A percentile compares a stretch with the other conserved stretches of the same genome.
Evolutionary conservation across 2,329 filamentous ascomycete genomes (phyloP).

Genomic region (Aureobasidium sp.): DNA sequence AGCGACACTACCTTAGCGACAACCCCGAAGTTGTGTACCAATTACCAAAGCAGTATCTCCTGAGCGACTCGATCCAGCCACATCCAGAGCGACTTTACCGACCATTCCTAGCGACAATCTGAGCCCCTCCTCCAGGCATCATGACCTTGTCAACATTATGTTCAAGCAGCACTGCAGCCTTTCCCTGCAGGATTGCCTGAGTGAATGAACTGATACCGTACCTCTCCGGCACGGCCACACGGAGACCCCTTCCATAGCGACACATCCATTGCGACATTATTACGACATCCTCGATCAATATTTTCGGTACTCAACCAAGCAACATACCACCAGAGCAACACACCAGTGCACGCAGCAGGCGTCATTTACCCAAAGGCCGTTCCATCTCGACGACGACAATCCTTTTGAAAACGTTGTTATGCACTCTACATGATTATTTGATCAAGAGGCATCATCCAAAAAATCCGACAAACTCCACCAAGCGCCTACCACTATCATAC

Average conservation of each 20-base stretch:
- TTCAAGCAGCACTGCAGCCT: not conserved
- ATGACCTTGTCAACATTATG: not conserved
- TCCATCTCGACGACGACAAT: not conserved
- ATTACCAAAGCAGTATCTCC: slow-evolving; percentile 11
- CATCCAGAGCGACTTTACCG: not conserved
- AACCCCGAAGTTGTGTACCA: not conserved
- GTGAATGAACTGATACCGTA: not conserved
- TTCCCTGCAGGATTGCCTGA: not conserved
- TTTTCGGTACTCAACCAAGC: not conserved
- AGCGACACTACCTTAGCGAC: slow-evolving; percentile 9
- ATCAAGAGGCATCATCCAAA: not conserved
- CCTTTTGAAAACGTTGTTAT: not conserved
- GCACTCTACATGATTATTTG: not conserved
- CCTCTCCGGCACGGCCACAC: not conserved
- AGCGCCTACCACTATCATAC: not conserved
- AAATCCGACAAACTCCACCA: not conserved
- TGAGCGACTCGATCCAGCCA: not conserved
- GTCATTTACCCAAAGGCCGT: not conserved
- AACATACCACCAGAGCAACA: not conserved
- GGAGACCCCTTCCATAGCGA: not conserved
- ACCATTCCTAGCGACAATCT: not conserved
- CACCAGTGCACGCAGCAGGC: not conserved
- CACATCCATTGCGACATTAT: not conserved
- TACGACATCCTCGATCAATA: not conserved
- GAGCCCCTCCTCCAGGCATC: not conserved